These are phyloP conservation scores for Hypoxylon rickii DNA, from an alignment of 495 filamentous ascomycete species.

Conservation along the genomic window DNA sequence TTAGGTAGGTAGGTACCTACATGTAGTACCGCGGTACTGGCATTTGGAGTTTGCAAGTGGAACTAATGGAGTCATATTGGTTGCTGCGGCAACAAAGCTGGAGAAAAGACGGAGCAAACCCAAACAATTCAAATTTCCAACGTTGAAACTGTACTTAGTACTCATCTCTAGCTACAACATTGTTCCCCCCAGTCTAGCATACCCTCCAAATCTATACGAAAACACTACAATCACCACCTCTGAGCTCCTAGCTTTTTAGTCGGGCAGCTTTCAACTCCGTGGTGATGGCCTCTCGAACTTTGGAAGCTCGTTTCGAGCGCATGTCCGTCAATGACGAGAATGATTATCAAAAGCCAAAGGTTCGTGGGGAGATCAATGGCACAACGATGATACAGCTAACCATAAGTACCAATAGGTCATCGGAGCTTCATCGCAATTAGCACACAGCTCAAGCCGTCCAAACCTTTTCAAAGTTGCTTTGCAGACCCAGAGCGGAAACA, in stretches of 20 bases:
- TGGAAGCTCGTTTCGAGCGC: slow-evolving; percentile 83
- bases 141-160: neutral
- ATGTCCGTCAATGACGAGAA: slow-evolving; percentile 84
- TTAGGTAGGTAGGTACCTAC: neutral
- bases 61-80: neutral
- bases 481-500: slow-evolving; percentile 64
- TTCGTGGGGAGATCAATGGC: slow-evolving; percentile 37
- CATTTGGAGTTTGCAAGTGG: too few relatives aligned
- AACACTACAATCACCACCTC: too few relatives aligned
- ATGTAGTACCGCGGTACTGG: too few relatives aligned
- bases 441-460: slow-evolving; percentile 64
- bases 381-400: slow-evolving; percentile 33
- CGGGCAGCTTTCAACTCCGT: neutral
- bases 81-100: neutral
- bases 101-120: neutral
- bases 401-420: slow-evolving; percentile 49
- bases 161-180: neutral
- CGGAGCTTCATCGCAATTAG: slow-evolving; percentile 59
- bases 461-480: slow-evolving; percentile 82
- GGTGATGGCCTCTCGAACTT: slow-evolving; percentile 52
- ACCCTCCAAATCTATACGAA: neutral
- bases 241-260: too few relatives aligned
- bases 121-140: neutral
- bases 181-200: neutral
- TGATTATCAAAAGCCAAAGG: slow-evolving; percentile 76